Evolutionary conservation across 2,329 filamentous ascomycete genomes (phyloP).

Genomic region (Ophiostoma quercus): DNA sequence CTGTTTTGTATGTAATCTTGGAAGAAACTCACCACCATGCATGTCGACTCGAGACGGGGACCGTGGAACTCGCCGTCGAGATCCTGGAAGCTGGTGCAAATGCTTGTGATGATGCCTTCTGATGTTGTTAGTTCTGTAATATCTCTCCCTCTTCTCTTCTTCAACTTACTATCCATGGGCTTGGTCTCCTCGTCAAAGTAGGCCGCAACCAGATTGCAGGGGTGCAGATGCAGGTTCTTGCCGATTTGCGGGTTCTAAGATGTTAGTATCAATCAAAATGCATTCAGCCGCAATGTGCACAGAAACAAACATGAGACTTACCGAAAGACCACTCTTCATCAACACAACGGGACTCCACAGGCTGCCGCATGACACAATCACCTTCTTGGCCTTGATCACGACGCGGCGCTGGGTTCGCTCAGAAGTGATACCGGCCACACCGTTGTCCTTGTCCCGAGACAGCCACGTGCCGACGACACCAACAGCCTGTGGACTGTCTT

Average conservation of each 20-base stretch:
- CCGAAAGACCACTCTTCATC: slow-evolving; percentile 68
- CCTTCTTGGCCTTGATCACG: slow-evolving; percentile 69
- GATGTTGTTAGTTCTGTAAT: slow-evolving; percentile 26
- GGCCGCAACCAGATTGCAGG: slow-evolving; percentile 54
- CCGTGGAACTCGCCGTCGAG: slow-evolving; percentile 77
- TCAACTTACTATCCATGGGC: slow-evolving; percentile 55
- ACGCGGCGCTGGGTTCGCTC: slow-evolving; percentile 54
- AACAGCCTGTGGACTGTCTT: slow-evolving; percentile 41
- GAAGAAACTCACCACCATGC: slow-evolving; percentile 54
- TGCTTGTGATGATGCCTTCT: slow-evolving; percentile 73
- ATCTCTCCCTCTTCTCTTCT: too few species aligned
- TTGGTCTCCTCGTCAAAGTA: slow-evolving; percentile 65
- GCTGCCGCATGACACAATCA: slow-evolving; percentile 72
- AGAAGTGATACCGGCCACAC: slow-evolving; percentile 45
- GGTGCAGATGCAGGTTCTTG: slow-evolving; percentile 75
- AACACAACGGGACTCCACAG: slow-evolving; percentile 73
- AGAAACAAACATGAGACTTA: slow-evolving; percentile 33
- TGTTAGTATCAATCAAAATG: slow-evolving; percentile 31
- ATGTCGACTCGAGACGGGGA: slow-evolving; percentile 69
- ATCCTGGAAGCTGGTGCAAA: slow-evolving; percentile 73
- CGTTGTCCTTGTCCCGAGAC: slow-evolving; percentile 60
- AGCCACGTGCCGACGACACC: slow-evolving; percentile 74
- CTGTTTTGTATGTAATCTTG: background rate
- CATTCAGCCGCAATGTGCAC: background rate
- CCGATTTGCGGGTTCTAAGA: slow-evolving; percentile 73